Percentiles rank a stretch among this genome's conserved stretches.
Conservation (phyloP, 2,329 filamentous ascomycete genomes). For the Phialophora tarda region DNA sequence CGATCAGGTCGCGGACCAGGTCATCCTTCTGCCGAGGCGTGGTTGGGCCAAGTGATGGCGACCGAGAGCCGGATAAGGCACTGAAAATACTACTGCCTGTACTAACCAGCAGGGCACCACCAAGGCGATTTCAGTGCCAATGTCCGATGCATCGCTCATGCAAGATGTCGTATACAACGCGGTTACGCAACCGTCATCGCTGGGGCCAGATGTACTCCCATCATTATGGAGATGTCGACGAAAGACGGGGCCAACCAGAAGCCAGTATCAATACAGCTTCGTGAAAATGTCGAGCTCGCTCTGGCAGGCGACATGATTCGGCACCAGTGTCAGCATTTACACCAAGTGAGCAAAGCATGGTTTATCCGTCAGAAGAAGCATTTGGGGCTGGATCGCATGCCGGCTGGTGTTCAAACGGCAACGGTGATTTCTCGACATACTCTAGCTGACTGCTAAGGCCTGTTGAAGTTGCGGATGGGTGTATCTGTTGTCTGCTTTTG, state of each 20-base stretch:
- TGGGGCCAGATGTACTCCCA: neutral
- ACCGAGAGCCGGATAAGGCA: neutral
- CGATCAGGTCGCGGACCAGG: neutral
- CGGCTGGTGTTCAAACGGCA: no score
- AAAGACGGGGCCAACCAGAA: neutral
- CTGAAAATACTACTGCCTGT: neutral
- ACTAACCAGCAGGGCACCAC: neutral
- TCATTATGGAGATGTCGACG: neutral
- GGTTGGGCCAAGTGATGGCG: neutral
- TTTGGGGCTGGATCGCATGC: neutral
- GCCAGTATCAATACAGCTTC: neutral
- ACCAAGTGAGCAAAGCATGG: neutral
- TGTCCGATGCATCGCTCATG: neutral
- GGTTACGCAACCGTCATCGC: neutral
- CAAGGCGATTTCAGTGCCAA: neutral
- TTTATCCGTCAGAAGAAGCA: neutral
- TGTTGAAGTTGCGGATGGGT: no score
- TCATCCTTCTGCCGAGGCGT: neutral
- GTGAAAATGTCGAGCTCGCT: neutral
- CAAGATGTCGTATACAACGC: neutral
- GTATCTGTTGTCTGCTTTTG: no score
- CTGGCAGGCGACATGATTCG: neutral
- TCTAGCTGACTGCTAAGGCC: no score
- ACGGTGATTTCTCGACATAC: no score
- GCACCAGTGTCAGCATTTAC: neutral